Base-by-base conservation (phyloP, 805 yeast genomes). In the Candida nitratophila region DNA sequence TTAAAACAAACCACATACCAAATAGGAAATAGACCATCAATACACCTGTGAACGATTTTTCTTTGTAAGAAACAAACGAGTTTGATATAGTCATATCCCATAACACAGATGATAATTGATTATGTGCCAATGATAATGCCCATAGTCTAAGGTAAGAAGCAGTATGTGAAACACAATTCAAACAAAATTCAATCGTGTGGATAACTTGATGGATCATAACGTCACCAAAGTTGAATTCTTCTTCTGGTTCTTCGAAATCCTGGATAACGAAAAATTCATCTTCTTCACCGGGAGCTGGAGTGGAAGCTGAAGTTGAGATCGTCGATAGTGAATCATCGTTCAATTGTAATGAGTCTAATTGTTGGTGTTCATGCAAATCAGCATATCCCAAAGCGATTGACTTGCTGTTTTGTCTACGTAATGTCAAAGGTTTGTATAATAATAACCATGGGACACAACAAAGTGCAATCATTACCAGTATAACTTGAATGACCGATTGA, bases 81-180 rank as follows among this genome's bases (percentile, higher is more conserved):
- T 77, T 77, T 39, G 74, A 70, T 43, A 83, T 71, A 1, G 90
- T 83, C 90, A 83, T 83, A 32, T 79, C 69, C 88, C 89, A 83
- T 50, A 83, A 66, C 26, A 83, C 90, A 15, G 79, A 66, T 12
- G 88, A 81, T 48, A 83, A 69, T 63, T 83, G 90, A n/a, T 85
- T 85, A 57, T 83, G 90, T 0, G 90, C 90, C 50, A 83, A 66
- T 0, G 89, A 83, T 48, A 83, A 69, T 2, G 90, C 90, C 90
- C 90, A 83, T 46, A 83, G 68, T 63, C 90, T 73, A 53, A 83
- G 69, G 55, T 83, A 83, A 1, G 89, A 83, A 2, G 90, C 90
- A 0, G 90, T 83, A 54, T 83, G 90, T 4, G 86, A 79, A 30
- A 83, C 88, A 68, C 88, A 81, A 60, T 83, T 83, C 54, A 83